Evolutionary conservation across 192 early-diverging fungal species (phyloP).

Genomic region (Radiomyces spectabilis): DNA sequence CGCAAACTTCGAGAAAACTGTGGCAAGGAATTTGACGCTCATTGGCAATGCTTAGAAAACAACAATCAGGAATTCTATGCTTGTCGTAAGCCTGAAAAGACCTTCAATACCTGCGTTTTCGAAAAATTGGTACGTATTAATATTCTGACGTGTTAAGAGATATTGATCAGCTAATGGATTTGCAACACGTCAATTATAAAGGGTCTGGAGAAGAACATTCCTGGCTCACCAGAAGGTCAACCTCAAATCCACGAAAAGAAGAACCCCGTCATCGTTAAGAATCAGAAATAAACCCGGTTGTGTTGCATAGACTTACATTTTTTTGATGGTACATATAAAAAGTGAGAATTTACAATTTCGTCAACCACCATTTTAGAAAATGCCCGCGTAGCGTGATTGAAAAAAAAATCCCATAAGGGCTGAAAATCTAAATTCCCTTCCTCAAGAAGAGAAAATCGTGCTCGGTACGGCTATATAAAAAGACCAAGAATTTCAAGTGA

Average conservation of each 20-base stretch:
- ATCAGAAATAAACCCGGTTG: no score
- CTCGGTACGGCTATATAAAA: no score
- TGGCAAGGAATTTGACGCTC: slow-evolving; percentile 73
- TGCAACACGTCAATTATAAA: slow-evolving; percentile 27
- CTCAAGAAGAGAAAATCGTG: no score
- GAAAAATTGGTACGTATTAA: slow-evolving; percentile 61
- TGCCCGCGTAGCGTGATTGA: no score
- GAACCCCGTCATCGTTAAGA: slow-evolving; percentile 24
- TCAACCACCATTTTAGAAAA: no score
- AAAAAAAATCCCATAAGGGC: no score
- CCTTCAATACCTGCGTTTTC: slow-evolving; percentile 86
- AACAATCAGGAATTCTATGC: slow-evolving; percentile 84
- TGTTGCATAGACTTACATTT: no score
- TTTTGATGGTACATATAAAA: no score
- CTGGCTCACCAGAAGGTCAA: slow-evolving; percentile 45
- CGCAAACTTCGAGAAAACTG: slow-evolving; percentile 87
- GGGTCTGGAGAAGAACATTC: slow-evolving; percentile 62
- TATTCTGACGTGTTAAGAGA: not conserved
- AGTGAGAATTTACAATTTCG: no score
- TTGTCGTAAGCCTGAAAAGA: slow-evolving; percentile 72
- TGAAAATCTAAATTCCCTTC: no score
- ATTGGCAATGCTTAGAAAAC: slow-evolving; percentile 89
- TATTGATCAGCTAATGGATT: not conserved
- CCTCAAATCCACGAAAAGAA: slow-evolving; percentile 23
- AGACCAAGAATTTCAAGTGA: no score